A percentile compares a stretch with the other conserved stretches of the same genome.
These are phyloP conservation scores for Trifolium repens DNA, from an alignment of 306 rosid species.

Conservation along the genomic window DNA sequence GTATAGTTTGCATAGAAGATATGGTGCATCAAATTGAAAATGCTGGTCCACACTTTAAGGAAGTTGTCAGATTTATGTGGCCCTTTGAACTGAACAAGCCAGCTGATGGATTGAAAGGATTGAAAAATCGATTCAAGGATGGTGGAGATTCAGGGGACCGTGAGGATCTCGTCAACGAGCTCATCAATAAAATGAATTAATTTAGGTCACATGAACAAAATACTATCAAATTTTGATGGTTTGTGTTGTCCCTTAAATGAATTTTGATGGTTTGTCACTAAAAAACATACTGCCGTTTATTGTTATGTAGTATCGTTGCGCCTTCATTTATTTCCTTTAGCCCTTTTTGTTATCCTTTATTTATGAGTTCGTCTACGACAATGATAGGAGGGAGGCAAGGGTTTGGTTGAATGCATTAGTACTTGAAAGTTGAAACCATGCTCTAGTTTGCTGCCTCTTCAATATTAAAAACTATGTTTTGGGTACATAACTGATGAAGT, in stretches of 20 bases:
- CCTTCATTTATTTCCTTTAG: background rate
- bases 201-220: background rate
- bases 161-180: slow-evolving; percentile 69
- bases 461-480: background rate
- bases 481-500: too few species aligned
- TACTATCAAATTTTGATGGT: slow-evolving; percentile 20
- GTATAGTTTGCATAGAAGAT: slow-evolving; percentile 80
- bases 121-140: slow-evolving; percentile 56
- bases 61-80: slow-evolving; percentile 66
- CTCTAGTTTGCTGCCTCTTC: background rate
- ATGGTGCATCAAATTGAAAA: slow-evolving; percentile 73
- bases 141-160: slow-evolving; percentile 90
- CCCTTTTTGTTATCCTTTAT: slow-evolving; percentile 1
- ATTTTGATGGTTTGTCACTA: slow-evolving; percentile 20
- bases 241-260: background rate
- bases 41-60: slow-evolving; percentile 77
- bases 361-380: background rate
- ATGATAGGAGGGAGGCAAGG: background rate
- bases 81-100: slow-evolving; percentile 77
- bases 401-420: background rate
- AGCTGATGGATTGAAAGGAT: slow-evolving; percentile 59
- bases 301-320: slow-evolving; percentile 10
- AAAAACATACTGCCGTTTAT: background rate
- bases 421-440: slow-evolving; percentile 4
- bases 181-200: slow-evolving; percentile 74